Evolutionary conservation across 2,329 filamentous ascomycete genomes (phyloP).

Genomic region (Pseudocercospora macadamiae): DNA sequence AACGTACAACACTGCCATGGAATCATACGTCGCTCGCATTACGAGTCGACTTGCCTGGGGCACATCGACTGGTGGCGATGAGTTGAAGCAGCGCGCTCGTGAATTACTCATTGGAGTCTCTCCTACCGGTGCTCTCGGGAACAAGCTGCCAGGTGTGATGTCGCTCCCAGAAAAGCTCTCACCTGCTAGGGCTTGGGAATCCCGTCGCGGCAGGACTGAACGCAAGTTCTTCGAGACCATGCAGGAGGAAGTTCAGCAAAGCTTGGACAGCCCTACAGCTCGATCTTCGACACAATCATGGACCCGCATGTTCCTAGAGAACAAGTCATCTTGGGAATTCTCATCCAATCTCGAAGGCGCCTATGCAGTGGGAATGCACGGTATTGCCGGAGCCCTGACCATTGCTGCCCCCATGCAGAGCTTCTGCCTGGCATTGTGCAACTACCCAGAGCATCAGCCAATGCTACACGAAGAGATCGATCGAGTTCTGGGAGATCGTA

Average conservation of each 20-base stretch:
- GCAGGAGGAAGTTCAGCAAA: slow-evolving; percentile 45
- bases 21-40: slow-evolving; percentile 51
- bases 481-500: slow-evolving; percentile 57
- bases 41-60: slow-evolving; percentile 53
- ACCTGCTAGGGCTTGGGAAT: slow-evolving; percentile 50
- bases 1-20: slow-evolving; percentile 48
- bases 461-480: slow-evolving; percentile 60
- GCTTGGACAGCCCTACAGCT: slow-evolving; percentile 31
- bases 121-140: slow-evolving; percentile 49
- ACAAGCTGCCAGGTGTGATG: slow-evolving; percentile 52
- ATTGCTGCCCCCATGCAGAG: slow-evolving; percentile 51
- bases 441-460: slow-evolving; percentile 48
- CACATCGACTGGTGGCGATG: slow-evolving; percentile 47
- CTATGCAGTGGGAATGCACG: slow-evolving; percentile 53
- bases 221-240: slow-evolving; percentile 49
- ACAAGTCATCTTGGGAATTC: slow-evolving; percentile 45
- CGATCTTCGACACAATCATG: slow-evolving; percentile 39
- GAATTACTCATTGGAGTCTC: slow-evolving; percentile 52
- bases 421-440: slow-evolving; percentile 50
- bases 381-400: slow-evolving; percentile 51
- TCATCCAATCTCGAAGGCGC: slow-evolving; percentile 49
- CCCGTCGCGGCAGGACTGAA: slow-evolving; percentile 47
- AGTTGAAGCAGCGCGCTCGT: slow-evolving; percentile 51
- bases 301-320: slow-evolving; percentile 49
- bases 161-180: slow-evolving; percentile 47